phyloP scores from a whole-genome alignment of 2,329 filamentous ascomycete species.

The Fragosphaeria purpurea region DNA sequence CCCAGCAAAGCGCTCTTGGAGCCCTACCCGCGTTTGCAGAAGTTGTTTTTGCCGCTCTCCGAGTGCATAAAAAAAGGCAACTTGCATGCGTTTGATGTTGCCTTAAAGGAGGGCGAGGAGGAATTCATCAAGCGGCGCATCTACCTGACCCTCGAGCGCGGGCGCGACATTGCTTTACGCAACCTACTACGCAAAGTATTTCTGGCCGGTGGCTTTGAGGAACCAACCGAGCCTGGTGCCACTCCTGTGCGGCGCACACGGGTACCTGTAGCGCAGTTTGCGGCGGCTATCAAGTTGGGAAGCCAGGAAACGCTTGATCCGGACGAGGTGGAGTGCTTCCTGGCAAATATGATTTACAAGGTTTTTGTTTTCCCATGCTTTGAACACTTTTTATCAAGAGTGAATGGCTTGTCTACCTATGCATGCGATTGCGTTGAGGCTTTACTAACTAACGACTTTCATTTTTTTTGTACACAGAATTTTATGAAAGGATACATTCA shows the following conservation, averaged over 20 bases:
- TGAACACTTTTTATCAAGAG: too few relatives aligned
- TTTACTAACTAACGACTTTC: neutral
- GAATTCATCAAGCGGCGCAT: slow-evolving; percentile 89
- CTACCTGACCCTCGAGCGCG: slow-evolving; percentile 86
- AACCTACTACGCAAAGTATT: slow-evolving; percentile 92
- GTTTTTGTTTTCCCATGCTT: slow-evolving; percentile 23
- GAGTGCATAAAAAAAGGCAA: slow-evolving; percentile 74
- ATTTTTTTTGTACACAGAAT: slow-evolving; percentile 41
- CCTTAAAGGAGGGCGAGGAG: slow-evolving; percentile 72
- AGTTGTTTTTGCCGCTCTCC: slow-evolving; percentile 68
- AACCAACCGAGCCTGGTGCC: slow-evolving; percentile 57
- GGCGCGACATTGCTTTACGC: slow-evolving; percentile 80
- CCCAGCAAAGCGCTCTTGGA: slow-evolving; percentile 62
- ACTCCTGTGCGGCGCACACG: slow-evolving; percentile 60
- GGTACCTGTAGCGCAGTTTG: slow-evolving; percentile 75
- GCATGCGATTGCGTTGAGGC: neutral
- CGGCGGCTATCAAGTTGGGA: slow-evolving; percentile 69
- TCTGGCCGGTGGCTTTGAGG: slow-evolving; percentile 70
- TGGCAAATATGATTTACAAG: slow-evolving; percentile 98
- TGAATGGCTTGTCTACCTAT: neutral
- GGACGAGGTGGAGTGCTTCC: slow-evolving; percentile 89
- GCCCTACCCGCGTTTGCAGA: slow-evolving; percentile 65
- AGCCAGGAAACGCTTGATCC: slow-evolving; percentile 60
- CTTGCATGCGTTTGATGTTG: slow-evolving; percentile 72
- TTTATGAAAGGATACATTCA: slow-evolving; percentile 98